A percentile compares a stretch with the other conserved stretches of the same genome.
Conservation (phyloP, 352 stramenopile genomes). For the Pythium myriotylum region DNA sequence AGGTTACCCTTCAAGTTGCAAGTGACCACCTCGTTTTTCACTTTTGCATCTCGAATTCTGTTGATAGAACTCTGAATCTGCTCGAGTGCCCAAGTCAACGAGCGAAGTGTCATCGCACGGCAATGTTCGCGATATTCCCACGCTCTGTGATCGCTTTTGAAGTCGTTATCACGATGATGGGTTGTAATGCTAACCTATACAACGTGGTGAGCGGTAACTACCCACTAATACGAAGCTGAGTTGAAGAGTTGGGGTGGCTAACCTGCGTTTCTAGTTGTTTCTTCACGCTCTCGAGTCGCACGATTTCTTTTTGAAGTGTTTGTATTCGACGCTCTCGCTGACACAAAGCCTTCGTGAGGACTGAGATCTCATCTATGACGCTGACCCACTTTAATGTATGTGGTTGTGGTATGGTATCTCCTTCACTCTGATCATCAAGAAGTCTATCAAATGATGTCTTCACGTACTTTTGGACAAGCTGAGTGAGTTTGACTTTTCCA, state of each 20-base stretch:
- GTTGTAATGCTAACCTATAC: constrained; percentile 12
- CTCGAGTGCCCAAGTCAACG: background rate
- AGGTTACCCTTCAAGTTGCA: background rate
- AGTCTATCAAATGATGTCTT: background rate
- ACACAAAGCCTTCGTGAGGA: background rate
- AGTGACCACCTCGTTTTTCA: too few relatives aligned
- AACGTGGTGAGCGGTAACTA: background rate
- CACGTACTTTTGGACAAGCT: constrained; percentile 5
- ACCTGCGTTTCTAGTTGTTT: constrained; percentile 18
- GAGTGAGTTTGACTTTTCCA: constrained; percentile 19
- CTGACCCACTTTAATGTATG: background rate
- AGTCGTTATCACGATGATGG: constrained; percentile 13
- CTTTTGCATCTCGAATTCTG: background rate
- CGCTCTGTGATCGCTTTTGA: constrained; percentile 13
- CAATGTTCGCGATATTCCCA: constrained; percentile 21
- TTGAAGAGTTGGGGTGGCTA: background rate
- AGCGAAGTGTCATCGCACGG: constrained; percentile 17
- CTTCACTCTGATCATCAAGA: background rate
- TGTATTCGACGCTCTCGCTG: background rate
- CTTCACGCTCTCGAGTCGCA: background rate
- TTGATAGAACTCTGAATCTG: background rate
- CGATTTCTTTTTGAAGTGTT: constrained; percentile 6
- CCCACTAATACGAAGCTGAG: background rate
- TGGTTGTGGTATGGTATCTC: background rate
- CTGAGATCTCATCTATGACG: constrained; percentile 8